These are phyloP conservation scores for Metschnikowia aberdeeniae DNA, from an alignment of 805 yeast genomes.

Conservation along the genomic window DNA sequence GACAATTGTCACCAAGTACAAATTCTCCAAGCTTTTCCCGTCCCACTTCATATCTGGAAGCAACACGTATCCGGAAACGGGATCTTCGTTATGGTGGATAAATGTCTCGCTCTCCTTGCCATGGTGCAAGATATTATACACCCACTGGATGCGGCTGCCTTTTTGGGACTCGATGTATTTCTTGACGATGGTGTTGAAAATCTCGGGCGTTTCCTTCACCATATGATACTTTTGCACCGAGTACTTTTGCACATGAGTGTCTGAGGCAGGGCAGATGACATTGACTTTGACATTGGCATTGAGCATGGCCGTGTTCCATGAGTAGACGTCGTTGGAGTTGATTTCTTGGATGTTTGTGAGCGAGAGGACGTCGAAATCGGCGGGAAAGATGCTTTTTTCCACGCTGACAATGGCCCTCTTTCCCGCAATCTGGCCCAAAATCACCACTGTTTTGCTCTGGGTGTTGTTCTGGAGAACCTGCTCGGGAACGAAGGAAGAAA, in stretches of 20 bases:
- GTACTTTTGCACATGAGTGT: constrained; percentile 75
- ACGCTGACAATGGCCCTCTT: constrained; percentile 64
- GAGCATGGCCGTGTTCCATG: constrained; percentile 66
- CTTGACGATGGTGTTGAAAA: constrained; percentile 55
- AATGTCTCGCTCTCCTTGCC: constrained; percentile 84
- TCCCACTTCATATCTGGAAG: constrained; percentile 99
- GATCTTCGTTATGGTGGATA: constrained; percentile 58
- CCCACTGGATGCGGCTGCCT: constrained; percentile 86
- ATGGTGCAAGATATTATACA: constrained; percentile 70
- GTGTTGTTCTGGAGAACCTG: constrained; percentile 57
- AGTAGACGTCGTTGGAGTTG: constrained; percentile 77
- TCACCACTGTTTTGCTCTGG: constrained; percentile 57
- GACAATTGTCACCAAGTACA: constrained; percentile 77
- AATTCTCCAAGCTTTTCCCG: constrained; percentile 57
- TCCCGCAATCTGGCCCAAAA: constrained; percentile 63
- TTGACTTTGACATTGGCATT: constrained; percentile 60
- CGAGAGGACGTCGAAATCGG: neutral
- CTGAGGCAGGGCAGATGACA: constrained; percentile 85
- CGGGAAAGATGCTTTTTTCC: constrained; percentile 64
- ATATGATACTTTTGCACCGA: constrained; percentile 56
- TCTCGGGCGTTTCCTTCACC: constrained; percentile 76
- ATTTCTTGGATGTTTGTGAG: constrained; percentile 28
- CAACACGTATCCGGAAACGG: constrained; percentile 59
- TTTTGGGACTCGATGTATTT: constrained; percentile 77
- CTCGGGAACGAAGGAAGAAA: constrained; percentile 5